phyloP scores from a whole-genome alignment of 78 protist genomes.

The Trichosphaerium sp. region DNA sequence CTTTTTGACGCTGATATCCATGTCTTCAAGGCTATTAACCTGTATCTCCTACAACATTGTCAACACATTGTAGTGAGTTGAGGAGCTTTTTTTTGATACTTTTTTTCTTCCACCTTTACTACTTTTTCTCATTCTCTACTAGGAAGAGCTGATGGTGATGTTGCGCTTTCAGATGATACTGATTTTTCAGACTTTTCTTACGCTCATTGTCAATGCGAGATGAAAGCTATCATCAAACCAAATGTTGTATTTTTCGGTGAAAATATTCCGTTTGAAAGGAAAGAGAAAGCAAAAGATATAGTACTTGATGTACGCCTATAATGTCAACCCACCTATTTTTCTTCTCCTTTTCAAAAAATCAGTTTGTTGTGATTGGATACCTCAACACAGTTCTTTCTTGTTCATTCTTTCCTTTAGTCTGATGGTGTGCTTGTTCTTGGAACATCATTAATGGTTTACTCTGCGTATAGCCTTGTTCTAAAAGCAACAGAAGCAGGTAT shows the following conservation, averaged over 20 bases:
- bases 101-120: not conserved
- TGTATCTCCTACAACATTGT: too few species aligned
- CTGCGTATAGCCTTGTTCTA: not conserved
- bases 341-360: too few species aligned
- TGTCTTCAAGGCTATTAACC: too few species aligned
- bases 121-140: too few species aligned
- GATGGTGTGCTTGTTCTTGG: slow-evolving; percentile 5
- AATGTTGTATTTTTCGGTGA: slow-evolving; percentile 31
- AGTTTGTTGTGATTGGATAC: too few species aligned
- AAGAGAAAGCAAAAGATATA: not conserved
- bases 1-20: too few species aligned
- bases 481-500: not conserved
- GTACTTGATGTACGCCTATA: not conserved
- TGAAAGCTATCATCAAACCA: slow-evolving; percentile 1
- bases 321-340: too few species aligned
- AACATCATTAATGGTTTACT: slow-evolving; percentile 21
- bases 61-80: not conserved
- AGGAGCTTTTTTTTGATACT: not conserved
- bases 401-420: not conserved
- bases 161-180: not conserved
- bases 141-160: slow-evolving; percentile 32
- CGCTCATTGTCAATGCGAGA: not conserved
- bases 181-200: not conserved
- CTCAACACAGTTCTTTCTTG: too few species aligned
- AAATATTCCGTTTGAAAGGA: not conserved